Evolutionary conservation across 495 filamentous ascomycete genomes (phyloP).

Genomic region (Xylaria grammica): DNA sequence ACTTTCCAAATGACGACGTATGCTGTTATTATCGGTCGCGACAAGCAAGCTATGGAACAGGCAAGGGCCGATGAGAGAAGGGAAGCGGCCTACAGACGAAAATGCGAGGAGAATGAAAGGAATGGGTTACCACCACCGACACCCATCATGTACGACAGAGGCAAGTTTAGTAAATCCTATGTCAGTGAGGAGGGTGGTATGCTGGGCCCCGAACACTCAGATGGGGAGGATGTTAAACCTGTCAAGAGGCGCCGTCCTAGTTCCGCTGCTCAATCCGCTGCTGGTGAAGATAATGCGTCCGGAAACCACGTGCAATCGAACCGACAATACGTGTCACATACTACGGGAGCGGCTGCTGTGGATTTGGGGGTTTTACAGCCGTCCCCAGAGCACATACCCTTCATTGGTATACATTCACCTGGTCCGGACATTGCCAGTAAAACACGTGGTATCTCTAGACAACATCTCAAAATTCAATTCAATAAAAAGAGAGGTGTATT

Average conservation of each 20-base stretch:
- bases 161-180: slow-evolving; percentile 58
- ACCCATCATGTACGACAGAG: slow-evolving; percentile 42
- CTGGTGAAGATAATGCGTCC: slow-evolving; percentile 35
- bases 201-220: slow-evolving; percentile 53
- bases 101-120: slow-evolving; percentile 42
- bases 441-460: slow-evolving; percentile 78
- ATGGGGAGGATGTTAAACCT: slow-evolving; percentile 47
- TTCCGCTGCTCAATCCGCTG: slow-evolving; percentile 32
- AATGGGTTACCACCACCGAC: slow-evolving; percentile 47
- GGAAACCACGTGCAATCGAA: slow-evolving; percentile 44
- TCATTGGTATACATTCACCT: slow-evolving; percentile 81
- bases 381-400: slow-evolving; percentile 68
- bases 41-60: slow-evolving; percentile 50
- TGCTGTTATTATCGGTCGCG: slow-evolving; percentile 56
- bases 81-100: slow-evolving; percentile 42
- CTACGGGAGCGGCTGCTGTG: slow-evolving; percentile 54
- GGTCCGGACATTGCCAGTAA: slow-evolving; percentile 61
- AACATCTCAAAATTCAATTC: slow-evolving; percentile 84
- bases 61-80: slow-evolving; percentile 50
- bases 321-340: slow-evolving; percentile 57
- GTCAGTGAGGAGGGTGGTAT: slow-evolving; percentile 59
- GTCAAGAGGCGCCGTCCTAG: slow-evolving; percentile 43
- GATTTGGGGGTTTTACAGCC: slow-evolving; percentile 58
- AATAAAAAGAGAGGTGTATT: slow-evolving; percentile 76
- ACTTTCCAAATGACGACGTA: slow-evolving; percentile 59